These are phyloP conservation scores for Alnus glutinosa DNA, from an alignment of 306 rosid species.

Conservation along the genomic window DNA sequence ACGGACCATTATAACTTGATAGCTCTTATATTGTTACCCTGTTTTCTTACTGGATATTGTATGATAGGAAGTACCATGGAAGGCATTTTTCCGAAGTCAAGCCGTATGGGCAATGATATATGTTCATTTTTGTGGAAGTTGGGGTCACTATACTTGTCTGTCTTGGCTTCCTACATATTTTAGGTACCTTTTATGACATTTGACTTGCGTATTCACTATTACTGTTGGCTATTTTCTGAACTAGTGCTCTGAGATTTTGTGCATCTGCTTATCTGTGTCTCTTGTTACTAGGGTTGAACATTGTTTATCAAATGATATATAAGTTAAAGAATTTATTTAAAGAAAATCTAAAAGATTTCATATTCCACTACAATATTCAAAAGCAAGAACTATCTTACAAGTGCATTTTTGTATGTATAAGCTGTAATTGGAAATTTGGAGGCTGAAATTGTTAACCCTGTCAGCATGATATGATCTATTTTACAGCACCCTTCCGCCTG, in stretches of 20 bases:
- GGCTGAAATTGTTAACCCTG: neutral
- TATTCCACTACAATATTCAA: neutral
- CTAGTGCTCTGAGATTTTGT: slow-evolving; percentile 8
- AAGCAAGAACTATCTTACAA: neutral
- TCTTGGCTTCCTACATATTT: slow-evolving; percentile 97
- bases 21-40: slow-evolving; percentile 5
- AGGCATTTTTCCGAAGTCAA: slow-evolving; percentile 66
- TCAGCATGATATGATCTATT: neutral
- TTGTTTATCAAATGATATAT: slow-evolving; percentile 6
- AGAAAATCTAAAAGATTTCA: neutral
- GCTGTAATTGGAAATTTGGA: neutral
- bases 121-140: slow-evolving; percentile 95
- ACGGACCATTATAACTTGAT: neutral
- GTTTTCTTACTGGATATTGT: slow-evolving; percentile 33
- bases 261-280: neutral
- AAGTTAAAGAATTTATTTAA: neutral
- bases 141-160: slow-evolving; percentile 96
- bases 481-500: neutral
- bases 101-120: slow-evolving; percentile 99
- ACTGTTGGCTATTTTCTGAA: slow-evolving; percentile 6
- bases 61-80: slow-evolving; percentile 89
- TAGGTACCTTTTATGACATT: slow-evolving; percentile 51
- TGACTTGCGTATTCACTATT: slow-evolving; percentile 13
- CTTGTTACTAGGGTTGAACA: neutral
- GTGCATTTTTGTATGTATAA: neutral